Conservation (phyloP, 2,329 filamentous ascomycete genomes). For the Claviceps africana region DNA sequence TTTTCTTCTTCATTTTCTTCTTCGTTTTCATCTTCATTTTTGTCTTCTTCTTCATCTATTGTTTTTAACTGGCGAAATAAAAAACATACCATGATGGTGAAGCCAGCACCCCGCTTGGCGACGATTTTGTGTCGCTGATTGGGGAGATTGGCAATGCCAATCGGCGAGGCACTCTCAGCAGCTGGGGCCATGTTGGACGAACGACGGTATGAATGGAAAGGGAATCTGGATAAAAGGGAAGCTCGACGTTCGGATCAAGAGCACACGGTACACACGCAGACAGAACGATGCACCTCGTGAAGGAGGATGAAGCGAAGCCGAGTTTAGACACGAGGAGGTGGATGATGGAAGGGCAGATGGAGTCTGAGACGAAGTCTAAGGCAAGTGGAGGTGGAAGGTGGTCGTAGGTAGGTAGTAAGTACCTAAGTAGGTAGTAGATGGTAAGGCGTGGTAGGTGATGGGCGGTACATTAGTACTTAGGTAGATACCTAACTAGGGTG, state of each 20-base stretch:
- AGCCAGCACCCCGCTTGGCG: conserved; percentile 79
- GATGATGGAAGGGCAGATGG: conserved; percentile 6
- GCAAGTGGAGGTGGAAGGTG: conserved; percentile 5
- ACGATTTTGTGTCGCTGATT: conserved; percentile 67
- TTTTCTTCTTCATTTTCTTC: too few relatives aligned
- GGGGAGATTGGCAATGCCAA: conserved; percentile 62
- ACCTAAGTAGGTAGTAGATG: too few relatives aligned
- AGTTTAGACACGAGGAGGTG: conserved; percentile 2
- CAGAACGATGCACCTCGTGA: conserved; percentile 5
- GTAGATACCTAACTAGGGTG: too few relatives aligned
- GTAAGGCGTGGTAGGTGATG: too few relatives aligned
- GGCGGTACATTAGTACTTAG: too few relatives aligned
- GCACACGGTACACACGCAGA: conserved; percentile 2
- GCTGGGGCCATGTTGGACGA: conserved; percentile 39
- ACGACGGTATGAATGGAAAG: conserved; percentile 7
- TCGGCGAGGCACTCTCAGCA: conserved; percentile 49
- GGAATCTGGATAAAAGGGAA: background rate
- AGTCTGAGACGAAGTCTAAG: background rate
- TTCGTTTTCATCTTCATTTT: too few relatives aligned
- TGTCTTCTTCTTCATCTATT: too few relatives aligned
- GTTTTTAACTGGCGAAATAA: background rate
- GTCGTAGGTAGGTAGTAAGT: too few relatives aligned
- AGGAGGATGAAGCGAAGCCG: conserved; percentile 1
- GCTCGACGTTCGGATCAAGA: background rate
- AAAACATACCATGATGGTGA: conserved; percentile 84